phyloP scores from a whole-genome alignment of 1,284 basidiomycete species.

The Leccinum griseonigrum region DNA sequence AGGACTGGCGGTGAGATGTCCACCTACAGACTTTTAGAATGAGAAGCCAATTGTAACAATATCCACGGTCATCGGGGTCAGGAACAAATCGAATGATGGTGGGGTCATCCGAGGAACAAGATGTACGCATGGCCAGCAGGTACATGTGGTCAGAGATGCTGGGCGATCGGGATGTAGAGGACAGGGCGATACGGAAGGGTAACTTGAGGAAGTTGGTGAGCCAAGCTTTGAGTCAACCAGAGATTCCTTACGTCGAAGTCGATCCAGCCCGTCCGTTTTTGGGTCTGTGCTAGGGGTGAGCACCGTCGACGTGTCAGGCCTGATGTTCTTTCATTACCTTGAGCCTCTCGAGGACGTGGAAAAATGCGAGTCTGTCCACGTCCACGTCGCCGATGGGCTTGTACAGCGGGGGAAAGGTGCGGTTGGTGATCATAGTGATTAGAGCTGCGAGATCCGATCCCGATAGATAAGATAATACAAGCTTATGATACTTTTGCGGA shows the following conservation, averaged over 20 bases:
- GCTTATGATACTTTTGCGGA: slow-evolving; percentile 30
- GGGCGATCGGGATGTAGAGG: background rate
- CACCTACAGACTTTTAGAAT: too few species aligned
- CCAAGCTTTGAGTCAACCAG: background rate
- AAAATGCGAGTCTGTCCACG: slow-evolving; percentile 79
- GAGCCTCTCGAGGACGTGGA: slow-evolving; percentile 83
- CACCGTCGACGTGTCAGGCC: background rate
- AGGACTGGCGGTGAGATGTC: too few species aligned
- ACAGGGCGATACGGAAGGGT: background rate
- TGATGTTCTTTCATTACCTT: slow-evolving; percentile 53
- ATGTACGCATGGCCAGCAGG: slow-evolving; percentile 83
- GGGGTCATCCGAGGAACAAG: too few species aligned
- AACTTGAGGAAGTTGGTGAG: too few species aligned
- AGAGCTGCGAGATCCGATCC: slow-evolving; percentile 17
- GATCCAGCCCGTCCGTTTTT: slow-evolving; percentile 95
- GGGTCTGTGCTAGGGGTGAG: slow-evolving; percentile 53
- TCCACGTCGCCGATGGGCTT: slow-evolving; percentile 53
- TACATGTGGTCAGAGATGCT: slow-evolving; percentile 99
- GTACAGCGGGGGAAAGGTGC: slow-evolving; percentile 54
- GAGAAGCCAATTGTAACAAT: too few species aligned
- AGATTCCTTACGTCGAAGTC: slow-evolving; percentile 62
- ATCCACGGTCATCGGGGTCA: too few species aligned
- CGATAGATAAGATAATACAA: slow-evolving; percentile 33
- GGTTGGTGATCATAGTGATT: slow-evolving; percentile 17
- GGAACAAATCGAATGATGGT: too few species aligned